Base-by-base conservation (phyloP, 75 land plant species). In the Pinus albicaulis region DNA sequence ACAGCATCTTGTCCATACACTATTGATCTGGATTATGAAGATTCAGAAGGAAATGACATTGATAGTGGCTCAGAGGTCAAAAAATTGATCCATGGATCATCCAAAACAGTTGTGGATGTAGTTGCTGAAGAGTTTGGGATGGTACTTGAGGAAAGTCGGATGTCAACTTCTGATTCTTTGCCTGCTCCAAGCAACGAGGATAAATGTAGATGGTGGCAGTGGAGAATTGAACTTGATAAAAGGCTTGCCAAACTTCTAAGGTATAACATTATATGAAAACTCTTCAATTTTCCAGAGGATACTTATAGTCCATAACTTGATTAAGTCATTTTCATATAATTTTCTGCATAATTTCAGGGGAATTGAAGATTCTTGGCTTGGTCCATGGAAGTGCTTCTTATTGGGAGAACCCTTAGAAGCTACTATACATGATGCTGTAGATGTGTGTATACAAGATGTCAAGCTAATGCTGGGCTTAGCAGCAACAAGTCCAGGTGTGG, bases 361-460 rank as follows among this genome's bases (percentile, higher is more conserved):
- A 38, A 76, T 96, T 76, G 99, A 93, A 83, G 84, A 93, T 53
- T 76, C 78, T 36, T 96, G 99, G 99, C 73, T 96, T 22, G 99
- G 99, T 44, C 82, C 86, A 14, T 96, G 92, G 92, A 90, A 82
- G 61, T 92, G 89, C 58, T 57, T 96, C 68, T 84, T 96, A 57
- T 74, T 90, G 68, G 94, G 93, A 56, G 85, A 89, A 57, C 84
- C 81, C 23, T 74, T 65, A 52, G 64, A 83, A 55, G 34, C 53
- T 55, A 53, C 76, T 14, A 14, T 23, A 15, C 61, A 82, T 31
- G 82, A 89, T 55, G 73, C 41, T 7, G 74, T 85, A 7, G 59
- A 63, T 28, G 70, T 64, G 13, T 75, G 69, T 57, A 75, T 87
- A 66, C 56, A 57, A 22, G 75, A 22, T 56, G 75, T 73, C 26